These are phyloP conservation scores for Grosmannia penicillata DNA, from an alignment of 2,329 filamentous ascomycete species.

Conservation along the genomic window DNA sequence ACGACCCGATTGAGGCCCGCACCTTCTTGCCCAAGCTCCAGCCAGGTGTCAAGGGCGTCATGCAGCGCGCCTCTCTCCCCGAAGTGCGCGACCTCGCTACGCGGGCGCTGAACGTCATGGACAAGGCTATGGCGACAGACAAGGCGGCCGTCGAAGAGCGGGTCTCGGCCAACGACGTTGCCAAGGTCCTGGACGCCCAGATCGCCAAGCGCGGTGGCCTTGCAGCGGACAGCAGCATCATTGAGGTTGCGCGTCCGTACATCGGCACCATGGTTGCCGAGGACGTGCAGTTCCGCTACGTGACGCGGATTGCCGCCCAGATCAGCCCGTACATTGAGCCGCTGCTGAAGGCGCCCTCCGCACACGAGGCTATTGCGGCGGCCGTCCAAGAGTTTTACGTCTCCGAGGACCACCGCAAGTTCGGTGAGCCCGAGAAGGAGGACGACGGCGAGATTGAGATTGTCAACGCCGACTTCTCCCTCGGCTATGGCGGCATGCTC, in stretches of 20 bases:
- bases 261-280: constrained; percentile 75
- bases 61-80: constrained; percentile 76
- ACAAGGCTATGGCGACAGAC: constrained; percentile 76
- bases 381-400: constrained; percentile 66
- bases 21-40: constrained; percentile 90
- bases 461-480: constrained; percentile 93
- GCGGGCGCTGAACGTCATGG: constrained; percentile 71
- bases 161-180: constrained; percentile 57
- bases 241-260: constrained; percentile 57
- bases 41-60: constrained; percentile 82
- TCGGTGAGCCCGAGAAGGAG: constrained; percentile 68
- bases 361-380: constrained; percentile 49
- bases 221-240: constrained; percentile 46
- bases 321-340: constrained; percentile 63
- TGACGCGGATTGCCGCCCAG: constrained; percentile 54
- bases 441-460: constrained; percentile 91
- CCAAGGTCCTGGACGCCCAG: constrained; percentile 58
- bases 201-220: constrained; percentile 48
- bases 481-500: constrained; percentile 96
- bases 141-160: constrained; percentile 49
- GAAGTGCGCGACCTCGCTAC: constrained; percentile 86
- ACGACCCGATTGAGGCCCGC: constrained; percentile 85
- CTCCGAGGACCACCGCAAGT: constrained; percentile 76
- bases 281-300: constrained; percentile 69
- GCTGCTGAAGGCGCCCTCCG: constrained; percentile 47